These are phyloP conservation scores for Buxus sempervirens DNA, from an alignment of 164 flowering plant genomes.

Conservation along the genomic window DNA sequence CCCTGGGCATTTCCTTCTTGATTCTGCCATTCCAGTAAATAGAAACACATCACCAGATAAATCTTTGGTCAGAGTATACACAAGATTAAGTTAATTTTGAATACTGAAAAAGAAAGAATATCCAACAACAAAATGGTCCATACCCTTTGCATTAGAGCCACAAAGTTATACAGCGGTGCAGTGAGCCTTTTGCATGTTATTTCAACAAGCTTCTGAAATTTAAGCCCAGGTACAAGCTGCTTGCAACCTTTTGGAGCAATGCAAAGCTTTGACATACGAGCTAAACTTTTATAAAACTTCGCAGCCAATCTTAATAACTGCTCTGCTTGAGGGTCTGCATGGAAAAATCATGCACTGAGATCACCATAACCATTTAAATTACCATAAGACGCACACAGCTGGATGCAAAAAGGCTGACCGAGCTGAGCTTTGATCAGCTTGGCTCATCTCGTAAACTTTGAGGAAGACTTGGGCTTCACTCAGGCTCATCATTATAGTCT, in stretches of 20 bases:
- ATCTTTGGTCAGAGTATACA: background rate
- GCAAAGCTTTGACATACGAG: slow-evolving; percentile 65
- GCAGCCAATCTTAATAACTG: slow-evolving; percentile 55
- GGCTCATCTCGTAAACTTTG: too few species aligned
- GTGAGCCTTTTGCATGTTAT: slow-evolving; percentile 79
- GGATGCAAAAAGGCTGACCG: too few species aligned
- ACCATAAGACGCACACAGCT: too few species aligned
- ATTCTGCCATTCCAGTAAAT: slow-evolving; percentile 36
- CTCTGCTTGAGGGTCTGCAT: slow-evolving; percentile 73
- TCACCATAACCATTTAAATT: background rate
- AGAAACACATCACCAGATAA: slow-evolving; percentile 5
- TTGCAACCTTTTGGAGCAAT: slow-evolving; percentile 74
- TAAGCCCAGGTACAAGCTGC: slow-evolving; percentile 55
- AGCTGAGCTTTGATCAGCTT: too few species aligned
- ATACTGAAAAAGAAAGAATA: background rate
- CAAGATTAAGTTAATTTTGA: background rate
- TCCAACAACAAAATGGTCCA: background rate
- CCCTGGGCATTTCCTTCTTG: slow-evolving; percentile 49
- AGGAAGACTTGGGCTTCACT: too few species aligned
- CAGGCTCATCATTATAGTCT: too few species aligned
- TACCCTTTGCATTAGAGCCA: slow-evolving; percentile 65
- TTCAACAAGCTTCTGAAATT: slow-evolving; percentile 74
- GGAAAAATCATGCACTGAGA: background rate
- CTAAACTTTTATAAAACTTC: slow-evolving; percentile 72
- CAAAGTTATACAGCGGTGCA: slow-evolving; percentile 62